Conservation (phyloP, 164 flowering plant genomes). For the Berberis thunbergii region DNA sequence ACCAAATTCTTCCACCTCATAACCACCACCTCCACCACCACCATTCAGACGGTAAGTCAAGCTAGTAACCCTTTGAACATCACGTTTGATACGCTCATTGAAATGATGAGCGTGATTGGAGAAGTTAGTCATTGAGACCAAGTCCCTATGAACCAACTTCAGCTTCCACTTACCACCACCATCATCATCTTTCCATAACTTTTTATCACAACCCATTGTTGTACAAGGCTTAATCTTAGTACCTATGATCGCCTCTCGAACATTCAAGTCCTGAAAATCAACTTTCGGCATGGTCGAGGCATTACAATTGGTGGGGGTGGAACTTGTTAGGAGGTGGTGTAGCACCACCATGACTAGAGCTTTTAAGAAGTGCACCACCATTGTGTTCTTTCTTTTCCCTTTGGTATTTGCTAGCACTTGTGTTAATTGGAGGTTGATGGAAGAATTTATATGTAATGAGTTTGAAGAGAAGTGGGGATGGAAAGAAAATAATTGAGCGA, state of each 20-base stretch:
- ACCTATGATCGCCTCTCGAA: constrained; percentile 23
- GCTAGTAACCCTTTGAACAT: constrained; percentile 32
- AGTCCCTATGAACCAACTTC: constrained; percentile 22
- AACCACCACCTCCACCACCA: constrained; percentile 9
- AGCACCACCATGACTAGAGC: constrained; percentile 9
- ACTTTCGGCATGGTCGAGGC: constrained; percentile 5
- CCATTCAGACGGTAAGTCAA: constrained; percentile 26
- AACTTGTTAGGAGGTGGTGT: constrained; percentile 6
- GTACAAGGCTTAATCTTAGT: constrained; percentile 5
- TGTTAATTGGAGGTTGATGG: constrained; percentile 4
- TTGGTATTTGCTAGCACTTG: not conserved
- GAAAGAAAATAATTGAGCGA: constrained; percentile 7
- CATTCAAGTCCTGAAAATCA: constrained; percentile 27
- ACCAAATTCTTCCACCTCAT: constrained; percentile 50
- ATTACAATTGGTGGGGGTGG: constrained; percentile 10
- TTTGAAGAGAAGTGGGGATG: constrained; percentile 6
- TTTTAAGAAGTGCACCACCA: constrained; percentile 6
- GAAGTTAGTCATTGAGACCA: constrained; percentile 2
- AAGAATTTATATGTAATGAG: constrained; percentile 20
- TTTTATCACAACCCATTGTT: constrained; percentile 2
- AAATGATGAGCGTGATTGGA: constrained; percentile 26
- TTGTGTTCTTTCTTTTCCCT: constrained; percentile 3
- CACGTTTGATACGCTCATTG: constrained; percentile 42
- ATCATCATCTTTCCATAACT: not conserved
- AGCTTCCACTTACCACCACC: constrained; percentile 11